These are phyloP conservation scores for Bryopsis sp. DNA, from an alignment of 139 green algal genomes.

Conservation along the genomic window DNA sequence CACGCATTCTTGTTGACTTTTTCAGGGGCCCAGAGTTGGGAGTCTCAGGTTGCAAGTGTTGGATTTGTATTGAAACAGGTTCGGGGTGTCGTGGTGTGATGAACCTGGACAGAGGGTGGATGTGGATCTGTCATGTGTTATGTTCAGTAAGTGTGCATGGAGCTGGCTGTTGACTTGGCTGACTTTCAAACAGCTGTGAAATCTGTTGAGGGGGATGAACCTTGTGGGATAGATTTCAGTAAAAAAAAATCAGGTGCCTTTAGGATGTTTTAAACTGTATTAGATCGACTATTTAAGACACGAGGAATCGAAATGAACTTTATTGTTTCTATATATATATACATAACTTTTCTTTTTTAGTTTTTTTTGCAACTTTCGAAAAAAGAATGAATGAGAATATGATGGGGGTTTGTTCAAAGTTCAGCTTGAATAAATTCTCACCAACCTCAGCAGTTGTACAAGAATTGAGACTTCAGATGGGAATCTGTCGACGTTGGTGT, in stretches of 20 bases:
- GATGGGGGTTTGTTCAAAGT: background rate
- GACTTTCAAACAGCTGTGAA: background rate
- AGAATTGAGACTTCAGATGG: background rate
- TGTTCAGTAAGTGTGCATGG: constrained; percentile 3
- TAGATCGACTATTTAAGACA: background rate
- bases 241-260: background rate
- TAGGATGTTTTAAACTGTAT: background rate
- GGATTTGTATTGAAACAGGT: too few relatives aligned
- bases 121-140: background rate
- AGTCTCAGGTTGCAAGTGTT: too few relatives aligned
- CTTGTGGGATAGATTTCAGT: background rate
- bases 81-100: background rate
- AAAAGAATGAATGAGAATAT: background rate
- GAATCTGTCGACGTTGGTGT: background rate
- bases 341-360: too few relatives aligned
- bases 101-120: background rate
- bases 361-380: too few relatives aligned
- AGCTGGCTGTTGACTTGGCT: too few relatives aligned
- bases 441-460: background rate
- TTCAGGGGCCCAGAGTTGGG: too few relatives aligned
- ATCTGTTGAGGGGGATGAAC: background rate
- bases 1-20: too few relatives aligned
- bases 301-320: too few relatives aligned
- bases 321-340: too few relatives aligned
- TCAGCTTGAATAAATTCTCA: background rate